phyloP scores from a whole-genome alignment of 768 basidiomycete genomes.

The Suillus variegatus region DNA sequence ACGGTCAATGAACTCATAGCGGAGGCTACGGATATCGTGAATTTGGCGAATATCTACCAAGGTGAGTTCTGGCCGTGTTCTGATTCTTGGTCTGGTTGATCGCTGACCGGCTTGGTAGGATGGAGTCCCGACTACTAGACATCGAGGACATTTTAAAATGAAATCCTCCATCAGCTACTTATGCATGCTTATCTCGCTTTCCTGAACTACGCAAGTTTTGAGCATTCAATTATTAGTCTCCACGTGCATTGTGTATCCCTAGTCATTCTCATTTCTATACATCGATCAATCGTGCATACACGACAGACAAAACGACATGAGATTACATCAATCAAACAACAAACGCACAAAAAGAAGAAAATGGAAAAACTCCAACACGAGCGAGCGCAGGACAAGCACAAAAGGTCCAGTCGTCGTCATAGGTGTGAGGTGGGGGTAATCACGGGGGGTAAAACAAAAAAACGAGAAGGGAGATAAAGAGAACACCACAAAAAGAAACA shows the following conservation, averaged over 20 bases:
- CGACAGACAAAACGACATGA: slow-evolving; percentile 7
- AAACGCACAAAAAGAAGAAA: neutral
- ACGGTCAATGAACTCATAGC: slow-evolving; percentile 92
- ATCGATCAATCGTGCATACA: slow-evolving; percentile 4
- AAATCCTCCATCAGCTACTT: neutral
- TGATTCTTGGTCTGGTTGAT: neutral
- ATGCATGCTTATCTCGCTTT: neutral
- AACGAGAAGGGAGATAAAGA: neutral
- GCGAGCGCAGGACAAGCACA: neutral
- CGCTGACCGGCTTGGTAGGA: slow-evolving; percentile 28
- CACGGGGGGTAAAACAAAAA: neutral
- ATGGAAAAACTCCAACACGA: neutral
- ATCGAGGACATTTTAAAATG: slow-evolving; percentile 4
- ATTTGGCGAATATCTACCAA: slow-evolving; percentile 75
- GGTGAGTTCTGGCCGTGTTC: slow-evolving; percentile 45
- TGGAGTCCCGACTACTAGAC: slow-evolving; percentile 43
- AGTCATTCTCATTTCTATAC: slow-evolving; percentile 6
- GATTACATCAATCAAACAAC: slow-evolving; percentile 10
- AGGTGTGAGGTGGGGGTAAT: neutral
- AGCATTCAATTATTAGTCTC: neutral
- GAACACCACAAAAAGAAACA: neutral
- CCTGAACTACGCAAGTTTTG: neutral
- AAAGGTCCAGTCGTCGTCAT: neutral
- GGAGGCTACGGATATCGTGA: slow-evolving; percentile 76
- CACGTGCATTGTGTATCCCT: slow-evolving; percentile 3